Base-by-base conservation (phyloP, 257 asterid genomes). In the Hygrophila difformis region DNA sequence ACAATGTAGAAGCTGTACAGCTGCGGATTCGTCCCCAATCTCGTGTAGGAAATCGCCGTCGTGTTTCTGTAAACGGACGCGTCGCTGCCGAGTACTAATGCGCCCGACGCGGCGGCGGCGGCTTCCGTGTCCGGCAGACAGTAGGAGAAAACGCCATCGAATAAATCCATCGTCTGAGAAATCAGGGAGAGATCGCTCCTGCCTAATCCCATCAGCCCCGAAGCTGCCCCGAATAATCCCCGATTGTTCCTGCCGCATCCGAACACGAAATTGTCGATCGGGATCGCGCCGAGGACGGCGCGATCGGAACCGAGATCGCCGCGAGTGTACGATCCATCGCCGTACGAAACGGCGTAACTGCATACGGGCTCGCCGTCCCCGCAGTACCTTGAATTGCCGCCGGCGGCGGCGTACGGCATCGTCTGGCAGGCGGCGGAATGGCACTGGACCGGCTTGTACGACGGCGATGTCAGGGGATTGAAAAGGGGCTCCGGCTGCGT, bases 161-260 rank as follows among this genome's bases (percentile, higher is more conserved):
- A 87, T 6, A 35, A 20, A 39, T 55, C 59, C 12, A 47, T 66
- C 33, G 89, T 81, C 51, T 87, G 97, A 26, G 93, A 68, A 55
- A 81, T 43, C 24, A 84, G 44, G 1, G 97, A 87, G 6, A 84
- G 70, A 33, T 81, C 78, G 48, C 88, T 81, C 63, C 88, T 78
- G 39, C 97, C 94, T 1, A 87, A 44, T 38, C 97, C 95, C 77
- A 87, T 78, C 6, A 87, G 58, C 12, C 97, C 97, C 1, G 95
- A 74, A 17, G 95, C 92, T 21, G 71, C 61, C 1, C 95, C 97
- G 52, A 87, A 87, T 12, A 87, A 52, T 6, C 97, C 97, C 60
- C 50, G 76, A 53, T 87, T 87, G 57, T 81, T 68, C 38, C 68
- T 36, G 0, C 95, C 95, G 49, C 97, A 87, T 0, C 97, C 95